Conservation (phyloP, 352 stramenopile species). For the Phytophthora chlamydospora region DNA sequence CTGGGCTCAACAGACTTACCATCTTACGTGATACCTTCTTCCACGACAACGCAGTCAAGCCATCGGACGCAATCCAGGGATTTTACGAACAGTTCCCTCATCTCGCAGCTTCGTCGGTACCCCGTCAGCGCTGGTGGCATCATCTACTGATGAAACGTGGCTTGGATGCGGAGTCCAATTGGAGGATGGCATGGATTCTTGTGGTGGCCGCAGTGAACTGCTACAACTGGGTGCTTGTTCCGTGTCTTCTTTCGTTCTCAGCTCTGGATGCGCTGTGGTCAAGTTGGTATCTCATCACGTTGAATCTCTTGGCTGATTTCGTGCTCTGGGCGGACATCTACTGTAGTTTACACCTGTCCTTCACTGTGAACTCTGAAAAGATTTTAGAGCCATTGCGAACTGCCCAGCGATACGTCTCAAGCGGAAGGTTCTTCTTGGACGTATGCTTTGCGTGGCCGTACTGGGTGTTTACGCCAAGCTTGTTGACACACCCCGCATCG, state of each 20-base stretch:
- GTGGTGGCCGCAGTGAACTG: slow-evolving; percentile 42
- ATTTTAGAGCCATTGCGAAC: slow-evolving; percentile 45
- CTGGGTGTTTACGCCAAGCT: slow-evolving; percentile 34
- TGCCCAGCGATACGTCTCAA: slow-evolving; percentile 45
- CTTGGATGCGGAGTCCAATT: slow-evolving; percentile 45
- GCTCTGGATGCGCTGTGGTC: slow-evolving; percentile 32
- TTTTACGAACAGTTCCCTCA: slow-evolving; percentile 61
- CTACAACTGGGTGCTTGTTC: slow-evolving; percentile 65
- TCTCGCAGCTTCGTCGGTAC: slow-evolving; percentile 18
- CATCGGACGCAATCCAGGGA: slow-evolving; percentile 52
- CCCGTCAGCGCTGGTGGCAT: slow-evolving; percentile 40
- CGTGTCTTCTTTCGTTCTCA: slow-evolving; percentile 55
- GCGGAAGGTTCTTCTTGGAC: slow-evolving; percentile 41
- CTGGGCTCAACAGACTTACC: slow-evolving; percentile 30
- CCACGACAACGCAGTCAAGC: slow-evolving; percentile 31
- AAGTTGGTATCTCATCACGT: slow-evolving; percentile 33
- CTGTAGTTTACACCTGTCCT: slow-evolving; percentile 54
- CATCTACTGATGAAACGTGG: slow-evolving; percentile 38
- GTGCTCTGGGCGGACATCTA: slow-evolving; percentile 61
- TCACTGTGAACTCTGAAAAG: slow-evolving; percentile 52
- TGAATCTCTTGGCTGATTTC: slow-evolving; percentile 42
- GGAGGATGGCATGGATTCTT: slow-evolving; percentile 57
- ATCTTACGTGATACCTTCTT: slow-evolving; percentile 46
- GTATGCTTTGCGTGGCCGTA: slow-evolving; percentile 45
- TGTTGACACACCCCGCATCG: slow-evolving; percentile 15